Evolutionary conservation across 2,329 filamentous ascomycete species (phyloP), one percentile per base, ranked within the genome.

Genomic region (Cladosporium sp.): DNA sequence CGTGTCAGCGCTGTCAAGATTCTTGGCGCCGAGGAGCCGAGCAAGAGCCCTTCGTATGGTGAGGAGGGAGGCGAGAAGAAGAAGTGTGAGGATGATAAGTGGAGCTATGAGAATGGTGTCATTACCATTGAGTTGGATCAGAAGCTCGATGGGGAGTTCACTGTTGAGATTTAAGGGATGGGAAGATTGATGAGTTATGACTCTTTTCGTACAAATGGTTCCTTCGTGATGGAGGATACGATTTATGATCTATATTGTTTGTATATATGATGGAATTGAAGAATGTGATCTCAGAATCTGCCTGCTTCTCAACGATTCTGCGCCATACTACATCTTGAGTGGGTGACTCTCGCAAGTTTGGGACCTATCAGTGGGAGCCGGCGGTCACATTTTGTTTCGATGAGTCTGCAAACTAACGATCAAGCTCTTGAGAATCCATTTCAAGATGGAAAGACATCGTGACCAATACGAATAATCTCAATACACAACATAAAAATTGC

Each of bases 1-100:
- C 38, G 55, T 10, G 78, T 88, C 59, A 73, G 77, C 51, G 84
- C 80, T 70, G 75, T 88, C 41, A 86, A 83, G 2, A 75, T 88
- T 55, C 73, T 88, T 6, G 83, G 84, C 4, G 10, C 26, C 1
- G 15, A 55, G 24, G 24, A 54, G 60, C 47, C 60, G 28, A 34
- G 47, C 44, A 52, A 38, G 30, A 54, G 26, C 5, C 60, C 60
- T 26, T 28, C 30, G n/a, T 63, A 54, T 21, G 47, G 60, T 4
- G n/a, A 44, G 30, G 32, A 55, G 15, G 60, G 34, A 15, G 24
- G n/a, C 1, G 60, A 21, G 21, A 63, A 54, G 60, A 63, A 63
- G 60, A 36, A 52, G 21, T 63, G 60, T 30, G 47, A 21, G 1
- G 60, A 63, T 4, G 60, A 41, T 11, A 49, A 63, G 32, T 63